Evolutionary conservation across 1,284 basidiomycete species (phyloP).

Genomic region (Trichosporon inkin): DNA sequence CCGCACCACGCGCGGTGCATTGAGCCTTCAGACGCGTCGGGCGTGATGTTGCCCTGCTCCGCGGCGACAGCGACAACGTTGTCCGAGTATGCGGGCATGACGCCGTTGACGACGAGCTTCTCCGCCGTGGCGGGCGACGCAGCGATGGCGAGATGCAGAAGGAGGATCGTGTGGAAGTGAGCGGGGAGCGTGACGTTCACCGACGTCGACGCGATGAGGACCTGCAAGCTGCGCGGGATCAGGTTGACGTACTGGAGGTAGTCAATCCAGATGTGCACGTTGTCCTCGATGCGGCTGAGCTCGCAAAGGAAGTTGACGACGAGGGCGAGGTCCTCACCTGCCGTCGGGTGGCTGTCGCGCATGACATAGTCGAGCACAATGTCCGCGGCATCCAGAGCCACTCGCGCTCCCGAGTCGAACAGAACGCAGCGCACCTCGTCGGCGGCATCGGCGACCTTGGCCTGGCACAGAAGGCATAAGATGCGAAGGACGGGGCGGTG

Average conservation of each 20-base stretch:
- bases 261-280: constrained; percentile 61
- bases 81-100: constrained; percentile 75
- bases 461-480: constrained; percentile 62
- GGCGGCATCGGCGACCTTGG: constrained; percentile 14
- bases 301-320: constrained; percentile 40
- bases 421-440: constrained; percentile 25
- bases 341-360: constrained; percentile 13
- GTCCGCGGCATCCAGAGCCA: constrained; percentile 41
- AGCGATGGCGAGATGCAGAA: constrained; percentile 83
- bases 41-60: constrained; percentile 68
- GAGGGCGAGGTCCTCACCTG: constrained; percentile 32
- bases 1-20: constrained; percentile 76
- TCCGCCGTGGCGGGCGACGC: constrained; percentile 72
- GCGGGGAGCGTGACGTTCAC: constrained; percentile 40
- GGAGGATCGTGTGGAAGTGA: constrained; percentile 71
- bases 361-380: constrained; percentile 36
- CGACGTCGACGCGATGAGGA: constrained; percentile 59
- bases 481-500: constrained; percentile 76
- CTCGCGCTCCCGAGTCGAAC: constrained; percentile 32
- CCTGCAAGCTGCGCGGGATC: constrained; percentile 68
- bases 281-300: constrained; percentile 26
- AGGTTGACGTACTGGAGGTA: constrained; percentile 77
- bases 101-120: constrained; percentile 74
- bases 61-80: constrained; percentile 72
- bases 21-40: constrained; percentile 66